A percentile compares a stretch with the other conserved stretches of the same genome.
These are phyloP conservation scores for Aspergillus sp. DNA, from an alignment of 2,329 filamentous ascomycete species.

Conservation along the genomic window DNA sequence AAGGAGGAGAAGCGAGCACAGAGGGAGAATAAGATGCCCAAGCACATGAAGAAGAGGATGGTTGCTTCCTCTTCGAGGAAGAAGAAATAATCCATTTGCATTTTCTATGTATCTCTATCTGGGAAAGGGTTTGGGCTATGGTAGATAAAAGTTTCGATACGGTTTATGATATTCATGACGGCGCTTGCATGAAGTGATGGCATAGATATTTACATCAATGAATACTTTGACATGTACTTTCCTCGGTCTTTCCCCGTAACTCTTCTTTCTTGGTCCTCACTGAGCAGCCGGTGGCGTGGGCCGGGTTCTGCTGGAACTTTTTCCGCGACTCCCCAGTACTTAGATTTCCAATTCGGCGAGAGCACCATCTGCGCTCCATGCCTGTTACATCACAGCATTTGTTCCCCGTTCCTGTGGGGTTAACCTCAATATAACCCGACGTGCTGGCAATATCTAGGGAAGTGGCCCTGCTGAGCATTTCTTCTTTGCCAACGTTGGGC, in stretches of 20 bases:
- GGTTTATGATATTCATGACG: background rate
- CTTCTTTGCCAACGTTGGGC: background rate
- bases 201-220: background rate
- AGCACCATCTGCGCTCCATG: too few species aligned
- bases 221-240: background rate
- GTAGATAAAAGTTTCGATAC: background rate
- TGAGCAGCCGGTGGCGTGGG: too few species aligned
- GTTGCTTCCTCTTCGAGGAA: conserved; percentile 26
- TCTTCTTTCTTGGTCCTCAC: too few species aligned
- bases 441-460: too few species aligned
- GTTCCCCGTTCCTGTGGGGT: too few species aligned
- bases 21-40: conserved; percentile 91
- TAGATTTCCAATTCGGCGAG: too few species aligned
- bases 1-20: conserved; percentile 96
- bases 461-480: too few species aligned
- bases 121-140: background rate
- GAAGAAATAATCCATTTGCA: conserved; percentile 24
- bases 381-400: too few species aligned
- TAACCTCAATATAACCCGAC: too few species aligned
- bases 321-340: too few species aligned
- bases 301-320: too few species aligned
- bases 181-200: background rate
- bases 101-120: background rate
- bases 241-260: too few species aligned
- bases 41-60: conserved; percentile 75